Base-by-base conservation (phyloP, 495 filamentous ascomycete species). In the Hypoxylon trugodes region DNA sequence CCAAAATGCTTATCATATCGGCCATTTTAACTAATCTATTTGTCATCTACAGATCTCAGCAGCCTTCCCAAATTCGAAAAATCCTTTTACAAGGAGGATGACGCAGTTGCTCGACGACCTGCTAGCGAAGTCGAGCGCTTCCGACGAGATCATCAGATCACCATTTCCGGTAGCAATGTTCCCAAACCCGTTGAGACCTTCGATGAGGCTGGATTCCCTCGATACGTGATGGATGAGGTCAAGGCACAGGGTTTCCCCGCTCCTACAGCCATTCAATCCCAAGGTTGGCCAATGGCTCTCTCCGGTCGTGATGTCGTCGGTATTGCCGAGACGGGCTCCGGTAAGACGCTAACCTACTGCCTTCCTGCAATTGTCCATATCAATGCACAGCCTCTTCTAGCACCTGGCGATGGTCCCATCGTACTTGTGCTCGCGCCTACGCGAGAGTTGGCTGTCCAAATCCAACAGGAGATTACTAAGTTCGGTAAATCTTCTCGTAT, bases 231-330 rank as follows among this genome's bases (percentile, higher is more conserved):
- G 88, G 91, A 89, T 71, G 95, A 98, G 76, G 95, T 98, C 69
- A 98, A 98, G 85, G 90, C 93, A 42, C 93, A 97, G 79, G 95
- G 95, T 19, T 98, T 98, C 76, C 81, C 87, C 42, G 87, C 87
- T 40, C 95, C 95, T 26, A 98, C 95, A 38, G 86, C 96, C 49
- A 98, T 98, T 71, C 95, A 98, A 79, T 92, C 96, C 50, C 95
- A 98, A 76, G 96, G 95, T 65, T 98, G 95, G 95, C 95, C 95
- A 46, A 98, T 98, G 95, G 93, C 95, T 73, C 88, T 98, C 42
- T 96, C 94, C 38, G 95, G 95, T 77, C 94, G 95, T 67, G 95
- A 98, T 74, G 95, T 98, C 55, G 95, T 98, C 74, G 95, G 95
- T 87, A 97, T 98, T 79, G 95, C 95, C 72, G 95, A 98, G 84